Percentiles rank a stretch among this genome's conserved stretches.
Evolutionary conservation across 257 asterid species (phyloP).

Genomic region (Ballota nigra): DNA sequence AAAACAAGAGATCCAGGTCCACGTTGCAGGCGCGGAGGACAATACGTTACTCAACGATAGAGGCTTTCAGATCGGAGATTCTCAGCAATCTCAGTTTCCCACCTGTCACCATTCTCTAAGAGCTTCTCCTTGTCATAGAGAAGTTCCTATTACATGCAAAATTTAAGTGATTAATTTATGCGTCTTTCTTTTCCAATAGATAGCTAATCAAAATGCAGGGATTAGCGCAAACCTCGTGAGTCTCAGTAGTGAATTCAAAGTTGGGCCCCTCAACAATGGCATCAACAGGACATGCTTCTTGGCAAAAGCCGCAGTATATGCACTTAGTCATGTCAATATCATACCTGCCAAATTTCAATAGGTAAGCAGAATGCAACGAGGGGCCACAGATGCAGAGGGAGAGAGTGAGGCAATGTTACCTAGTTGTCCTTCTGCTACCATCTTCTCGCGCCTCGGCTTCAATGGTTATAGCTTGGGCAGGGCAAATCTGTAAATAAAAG

Average conservation of each 20-base stretch:
- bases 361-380: conserved; percentile 12
- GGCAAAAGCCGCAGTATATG: conserved; percentile 96
- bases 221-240: conserved; percentile 65
- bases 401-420: conserved; percentile 37
- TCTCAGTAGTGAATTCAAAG: conserved; percentile 92
- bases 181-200: neutral
- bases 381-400: neutral
- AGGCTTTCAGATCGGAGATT: conserved; percentile 92
- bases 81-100: conserved; percentile 97
- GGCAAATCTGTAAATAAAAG: conserved; percentile 61
- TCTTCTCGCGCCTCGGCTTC: conserved; percentile 98
- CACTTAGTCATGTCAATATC: conserved; percentile 97
- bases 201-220: neutral
- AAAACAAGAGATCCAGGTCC: conserved; percentile 20
- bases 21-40: conserved; percentile 2
- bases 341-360: conserved; percentile 46
- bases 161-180: neutral
- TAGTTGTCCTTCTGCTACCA: conserved; percentile 96
- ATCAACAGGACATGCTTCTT: conserved; percentile 98
- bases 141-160: conserved; percentile 57
- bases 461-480: conserved; percentile 94
- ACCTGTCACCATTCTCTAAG: conserved; percentile 87
- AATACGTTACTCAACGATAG: conserved; percentile 48
- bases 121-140: conserved; percentile 95
- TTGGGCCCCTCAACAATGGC: conserved; percentile 98